A percentile compares a stretch with the other conserved stretches of the same genome.
These are phyloP conservation scores for Otatea glauca DNA, from an alignment of 176 grass and related monocot species.

Conservation along the genomic window DNA sequence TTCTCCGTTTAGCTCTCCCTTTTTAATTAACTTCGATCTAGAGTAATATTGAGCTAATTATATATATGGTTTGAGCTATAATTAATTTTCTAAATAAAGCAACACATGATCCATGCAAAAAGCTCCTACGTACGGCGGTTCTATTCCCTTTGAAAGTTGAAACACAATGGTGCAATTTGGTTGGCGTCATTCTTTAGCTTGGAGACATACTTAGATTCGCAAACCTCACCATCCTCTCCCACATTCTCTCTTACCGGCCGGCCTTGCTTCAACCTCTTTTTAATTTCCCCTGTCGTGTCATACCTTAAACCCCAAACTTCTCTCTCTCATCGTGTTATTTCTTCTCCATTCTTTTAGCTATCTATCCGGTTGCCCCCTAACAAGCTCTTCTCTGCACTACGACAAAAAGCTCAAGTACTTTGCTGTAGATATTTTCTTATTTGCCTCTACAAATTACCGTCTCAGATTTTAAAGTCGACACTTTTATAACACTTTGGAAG, in stretches of 20 bases:
- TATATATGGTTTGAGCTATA: no score
- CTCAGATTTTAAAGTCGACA: no score
- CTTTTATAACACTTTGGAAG: no score
- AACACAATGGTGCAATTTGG: constrained; percentile 47
- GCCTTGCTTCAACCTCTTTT: background rate
- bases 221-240: constrained; percentile 44
- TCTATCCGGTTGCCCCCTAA: no score
- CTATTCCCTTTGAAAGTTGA: background rate
- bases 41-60: background rate
- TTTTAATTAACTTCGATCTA: background rate
- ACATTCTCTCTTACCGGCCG: constrained; percentile 26
- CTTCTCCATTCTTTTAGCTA: constrained; percentile 7
- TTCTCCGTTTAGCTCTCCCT: background rate
- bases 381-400: background rate
- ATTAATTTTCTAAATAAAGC: background rate
- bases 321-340: constrained; percentile 41
- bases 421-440: no score
- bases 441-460: no score
- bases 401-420: no score
- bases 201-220: constrained; percentile 48
- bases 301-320: background rate
- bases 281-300: background rate
- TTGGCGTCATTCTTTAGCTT: constrained; percentile 28
- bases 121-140: background rate
- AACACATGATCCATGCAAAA: constrained; percentile 42